phyloP scores from a whole-genome alignment of 2,329 filamentous ascomycete genomes.

The Albophoma yamanashiensis region DNA sequence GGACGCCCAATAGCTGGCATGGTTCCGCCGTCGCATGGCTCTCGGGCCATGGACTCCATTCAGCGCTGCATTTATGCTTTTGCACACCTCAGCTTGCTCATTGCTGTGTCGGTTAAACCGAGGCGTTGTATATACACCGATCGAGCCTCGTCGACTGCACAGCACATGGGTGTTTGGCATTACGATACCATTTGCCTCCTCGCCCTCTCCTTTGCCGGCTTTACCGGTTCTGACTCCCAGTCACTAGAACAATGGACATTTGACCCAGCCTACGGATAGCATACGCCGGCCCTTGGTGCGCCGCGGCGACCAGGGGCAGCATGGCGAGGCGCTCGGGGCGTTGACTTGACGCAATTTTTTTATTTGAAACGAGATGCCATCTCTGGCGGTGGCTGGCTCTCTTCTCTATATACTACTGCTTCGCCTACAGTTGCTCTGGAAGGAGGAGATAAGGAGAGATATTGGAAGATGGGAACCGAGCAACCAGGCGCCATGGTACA shows the following conservation, averaged over 20 bases:
- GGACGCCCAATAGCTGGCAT: constrained; percentile 33
- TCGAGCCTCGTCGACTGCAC: neutral
- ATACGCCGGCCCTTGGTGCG: neutral
- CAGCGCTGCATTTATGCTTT: neutral
- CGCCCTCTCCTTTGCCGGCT: neutral
- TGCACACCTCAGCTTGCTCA: neutral
- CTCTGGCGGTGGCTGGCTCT: neutral
- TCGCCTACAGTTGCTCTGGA: neutral
- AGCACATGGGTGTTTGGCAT: neutral
- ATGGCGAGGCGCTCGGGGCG: neutral
- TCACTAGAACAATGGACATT: neutral
- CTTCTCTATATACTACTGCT: neutral
- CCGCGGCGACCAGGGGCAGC: neutral
- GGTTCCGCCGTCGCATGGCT: neutral
- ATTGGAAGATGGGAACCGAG: neutral
- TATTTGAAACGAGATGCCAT: neutral
- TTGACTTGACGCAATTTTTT: neutral
- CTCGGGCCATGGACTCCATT: neutral
- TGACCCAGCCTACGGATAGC: neutral
- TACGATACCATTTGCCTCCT: neutral
- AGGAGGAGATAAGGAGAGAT: neutral
- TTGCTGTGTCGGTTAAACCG: neutral
- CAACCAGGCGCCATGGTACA: neutral
- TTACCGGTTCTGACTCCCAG: neutral
- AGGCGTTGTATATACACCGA: neutral